These are phyloP conservation scores for Diversispora eburnea DNA, from an alignment of 192 early-diverging fungal species.

Conservation along the genomic window DNA sequence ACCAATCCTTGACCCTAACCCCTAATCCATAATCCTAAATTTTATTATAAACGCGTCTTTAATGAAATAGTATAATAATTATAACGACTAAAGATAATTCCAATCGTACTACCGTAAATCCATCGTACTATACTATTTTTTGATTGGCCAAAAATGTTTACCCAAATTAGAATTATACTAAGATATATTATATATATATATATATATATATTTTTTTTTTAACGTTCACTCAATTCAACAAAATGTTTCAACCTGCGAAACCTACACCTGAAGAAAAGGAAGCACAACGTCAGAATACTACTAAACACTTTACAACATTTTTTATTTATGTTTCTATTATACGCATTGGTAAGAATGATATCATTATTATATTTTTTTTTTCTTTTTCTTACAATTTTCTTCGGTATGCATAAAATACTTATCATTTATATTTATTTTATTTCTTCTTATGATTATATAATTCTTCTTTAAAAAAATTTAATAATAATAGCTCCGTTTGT, in stretches of 20 bases:
- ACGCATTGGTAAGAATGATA: not conserved
- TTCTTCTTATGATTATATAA: not conserved
- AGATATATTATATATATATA: too few relatives aligned
- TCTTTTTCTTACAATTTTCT: not conserved
- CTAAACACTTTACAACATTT: not conserved
- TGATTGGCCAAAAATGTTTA: too few relatives aligned
- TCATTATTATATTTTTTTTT: not conserved
- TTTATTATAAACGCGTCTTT: too few relatives aligned
- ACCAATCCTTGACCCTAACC: too few relatives aligned
- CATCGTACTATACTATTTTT: too few relatives aligned
- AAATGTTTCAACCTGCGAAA: conserved; percentile 10
- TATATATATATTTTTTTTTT: too few relatives aligned
- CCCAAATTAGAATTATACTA: too few relatives aligned
- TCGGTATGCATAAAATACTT: not conserved
- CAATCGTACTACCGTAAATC: too few relatives aligned
- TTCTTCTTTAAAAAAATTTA: not conserved
- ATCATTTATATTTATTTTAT: not conserved
- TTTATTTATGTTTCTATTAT: not conserved
- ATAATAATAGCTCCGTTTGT: conserved; percentile 9
- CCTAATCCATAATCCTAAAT: too few relatives aligned
- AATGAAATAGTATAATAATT: too few relatives aligned
- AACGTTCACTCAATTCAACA: not conserved
- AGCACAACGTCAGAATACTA: not conserved
- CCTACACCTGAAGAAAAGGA: conserved; percentile 13
- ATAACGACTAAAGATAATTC: too few relatives aligned